A percentile compares a stretch with the other conserved stretches of the same genome.
phyloP scores from a whole-genome alignment of 2,329 filamentous ascomycete genomes.

The Claviceps sp. region DNA sequence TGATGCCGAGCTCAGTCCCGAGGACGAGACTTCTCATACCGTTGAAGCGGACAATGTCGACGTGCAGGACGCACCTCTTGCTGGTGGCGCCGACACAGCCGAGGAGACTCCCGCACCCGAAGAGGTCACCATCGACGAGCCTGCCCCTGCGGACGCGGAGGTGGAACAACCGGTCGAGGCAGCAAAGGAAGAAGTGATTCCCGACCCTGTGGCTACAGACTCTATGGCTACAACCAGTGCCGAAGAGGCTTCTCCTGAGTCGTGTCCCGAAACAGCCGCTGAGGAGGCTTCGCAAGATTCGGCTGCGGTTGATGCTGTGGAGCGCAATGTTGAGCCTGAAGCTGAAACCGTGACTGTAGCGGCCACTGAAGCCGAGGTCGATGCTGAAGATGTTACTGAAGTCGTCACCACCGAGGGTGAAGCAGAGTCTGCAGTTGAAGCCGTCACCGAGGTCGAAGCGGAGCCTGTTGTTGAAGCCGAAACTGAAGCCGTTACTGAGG shows the following conservation, averaged over 20 bases:
- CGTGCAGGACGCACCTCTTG: background rate
- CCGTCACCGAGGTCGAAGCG: background rate
- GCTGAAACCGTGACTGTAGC: too few species aligned
- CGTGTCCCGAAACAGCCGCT: conserved; percentile 1
- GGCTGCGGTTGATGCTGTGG: background rate
- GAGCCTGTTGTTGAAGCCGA: background rate
- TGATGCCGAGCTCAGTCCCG: background rate
- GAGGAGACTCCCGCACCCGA: background rate
- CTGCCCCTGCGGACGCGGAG: background rate
- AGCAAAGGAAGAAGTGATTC: background rate
- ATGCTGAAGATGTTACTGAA: background rate
- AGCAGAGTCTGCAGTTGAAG: background rate
- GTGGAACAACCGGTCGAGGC: background rate
- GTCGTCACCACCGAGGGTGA: background rate
- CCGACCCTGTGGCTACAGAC: background rate
- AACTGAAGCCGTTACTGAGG: background rate
- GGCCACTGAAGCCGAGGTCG: background rate
- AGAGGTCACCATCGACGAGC: background rate
- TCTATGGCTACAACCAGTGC: background rate
- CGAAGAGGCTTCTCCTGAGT: background rate
- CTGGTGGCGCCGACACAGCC: background rate
- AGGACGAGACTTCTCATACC: background rate
- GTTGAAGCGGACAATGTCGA: background rate
- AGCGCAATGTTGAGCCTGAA: background rate
- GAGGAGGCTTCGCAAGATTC: background rate